A percentile compares a stretch with the other conserved stretches of the same genome.
Conservation (phyloP, 805 yeast genomes). For the Yamadazyma kitorensis region DNA sequence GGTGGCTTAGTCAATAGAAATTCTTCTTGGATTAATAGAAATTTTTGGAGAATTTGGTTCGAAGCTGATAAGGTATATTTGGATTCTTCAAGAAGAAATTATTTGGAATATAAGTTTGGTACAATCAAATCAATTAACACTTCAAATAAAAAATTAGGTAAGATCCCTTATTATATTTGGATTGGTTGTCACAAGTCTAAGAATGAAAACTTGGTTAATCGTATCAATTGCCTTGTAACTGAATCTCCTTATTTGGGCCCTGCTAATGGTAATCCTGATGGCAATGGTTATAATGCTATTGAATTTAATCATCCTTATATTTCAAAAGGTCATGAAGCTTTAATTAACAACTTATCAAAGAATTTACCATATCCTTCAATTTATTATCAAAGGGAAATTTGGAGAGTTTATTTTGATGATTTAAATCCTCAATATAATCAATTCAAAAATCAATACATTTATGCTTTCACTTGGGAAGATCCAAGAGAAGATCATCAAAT, state of each 20-base stretch:
- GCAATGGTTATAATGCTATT: background rate
- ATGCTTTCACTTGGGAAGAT: constrained; percentile 91
- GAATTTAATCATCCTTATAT: constrained; percentile 20
- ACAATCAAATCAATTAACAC: constrained; percentile 72
- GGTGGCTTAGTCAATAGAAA: constrained; percentile 74
- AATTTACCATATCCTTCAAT: constrained; percentile 77
- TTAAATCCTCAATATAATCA: constrained; percentile 63
- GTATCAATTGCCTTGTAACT: constrained; percentile 71
- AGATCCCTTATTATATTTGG: constrained; percentile 83
- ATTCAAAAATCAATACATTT: constrained; percentile 75
- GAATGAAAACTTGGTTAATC: constrained; percentile 48
- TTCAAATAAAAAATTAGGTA: constrained; percentile 63
- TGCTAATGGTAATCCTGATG: constrained; percentile 12
- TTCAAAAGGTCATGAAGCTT: constrained; percentile 78
- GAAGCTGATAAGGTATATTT: constrained; percentile 78
- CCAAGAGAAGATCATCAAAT: constrained; percentile 76
- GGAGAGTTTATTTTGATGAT: constrained; percentile 81
- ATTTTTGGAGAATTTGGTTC: constrained; percentile 87
- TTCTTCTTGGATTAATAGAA: constrained; percentile 72
- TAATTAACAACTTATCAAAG: constrained; percentile 55
- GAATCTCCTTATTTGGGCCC: constrained; percentile 83
- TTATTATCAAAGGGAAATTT: constrained; percentile 72
- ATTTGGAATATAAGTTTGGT: constrained; percentile 78
- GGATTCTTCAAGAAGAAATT: constrained; percentile 79
- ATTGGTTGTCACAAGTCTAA: constrained; percentile 53